These are phyloP conservation scores for Chimonanthus praecox DNA, from an alignment of 164 flowering plant species.

Conservation along the genomic window DNA sequence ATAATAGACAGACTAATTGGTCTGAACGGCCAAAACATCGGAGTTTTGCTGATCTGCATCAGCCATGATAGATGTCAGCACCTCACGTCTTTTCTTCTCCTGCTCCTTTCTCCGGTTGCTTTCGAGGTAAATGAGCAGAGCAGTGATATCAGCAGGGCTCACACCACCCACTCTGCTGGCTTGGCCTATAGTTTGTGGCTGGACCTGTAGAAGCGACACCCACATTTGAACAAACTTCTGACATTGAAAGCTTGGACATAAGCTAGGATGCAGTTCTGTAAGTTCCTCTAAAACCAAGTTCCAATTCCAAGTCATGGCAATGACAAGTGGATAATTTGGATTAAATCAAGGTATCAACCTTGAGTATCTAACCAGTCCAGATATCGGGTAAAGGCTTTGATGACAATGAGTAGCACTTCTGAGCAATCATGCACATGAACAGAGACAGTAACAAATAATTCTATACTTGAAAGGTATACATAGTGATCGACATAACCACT, in stretches of 20 bases:
- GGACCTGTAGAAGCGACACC: slow-evolving; percentile 46
- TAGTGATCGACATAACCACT: not conserved
- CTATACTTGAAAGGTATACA: too few species aligned
- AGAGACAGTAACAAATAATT: too few species aligned
- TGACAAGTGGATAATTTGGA: not conserved
- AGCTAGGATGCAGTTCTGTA: not conserved
- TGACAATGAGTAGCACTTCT: not conserved
- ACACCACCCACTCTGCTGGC: slow-evolving; percentile 97
- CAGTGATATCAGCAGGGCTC: slow-evolving; percentile 93
- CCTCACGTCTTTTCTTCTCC: slow-evolving; percentile 37
- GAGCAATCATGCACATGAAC: not conserved
- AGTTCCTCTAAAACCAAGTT: not conserved
- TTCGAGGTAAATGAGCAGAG: slow-evolving; percentile 84
- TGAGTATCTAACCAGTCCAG: too few species aligned
- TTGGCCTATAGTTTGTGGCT: slow-evolving; percentile 95
- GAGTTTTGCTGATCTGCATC: slow-evolving; percentile 27
- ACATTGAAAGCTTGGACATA: not conserved
- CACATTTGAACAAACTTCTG: not conserved
- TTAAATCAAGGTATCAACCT: too few species aligned
- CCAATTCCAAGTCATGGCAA: not conserved
- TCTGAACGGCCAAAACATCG: slow-evolving; percentile 20
- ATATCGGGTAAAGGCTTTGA: too few species aligned
- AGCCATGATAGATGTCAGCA: slow-evolving; percentile 29
- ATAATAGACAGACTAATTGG: not conserved
- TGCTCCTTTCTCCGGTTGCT: slow-evolving; percentile 59